These are phyloP conservation scores for Penicillium thymicola DNA, from an alignment of 2,329 filamentous ascomycete genomes.

Conservation along the genomic window DNA sequence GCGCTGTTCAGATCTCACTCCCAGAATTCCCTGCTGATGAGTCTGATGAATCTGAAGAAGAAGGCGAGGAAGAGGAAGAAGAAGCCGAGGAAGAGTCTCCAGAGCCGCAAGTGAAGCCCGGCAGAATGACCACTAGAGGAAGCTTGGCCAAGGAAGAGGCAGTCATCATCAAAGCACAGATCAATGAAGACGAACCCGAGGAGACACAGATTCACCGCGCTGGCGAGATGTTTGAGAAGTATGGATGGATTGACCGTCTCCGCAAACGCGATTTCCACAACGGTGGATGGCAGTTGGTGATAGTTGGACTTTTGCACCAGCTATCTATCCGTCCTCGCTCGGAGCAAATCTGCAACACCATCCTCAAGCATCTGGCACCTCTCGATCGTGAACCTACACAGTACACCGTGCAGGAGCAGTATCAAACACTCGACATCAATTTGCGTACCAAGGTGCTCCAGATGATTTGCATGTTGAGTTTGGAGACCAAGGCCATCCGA, in stretches of 20 bases:
- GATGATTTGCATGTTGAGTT: slow-evolving; percentile 78
- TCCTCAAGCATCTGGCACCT: slow-evolving; percentile 79
- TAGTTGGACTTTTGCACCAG: slow-evolving; percentile 82
- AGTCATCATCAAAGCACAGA: slow-evolving; percentile 62
- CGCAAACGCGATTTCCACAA: slow-evolving; percentile 79
- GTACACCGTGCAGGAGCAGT: slow-evolving; percentile 70
- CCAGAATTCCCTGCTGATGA: slow-evolving; percentile 72
- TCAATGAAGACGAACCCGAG: slow-evolving; percentile 48
- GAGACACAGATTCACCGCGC: slow-evolving; percentile 52
- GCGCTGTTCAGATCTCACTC: slow-evolving; percentile 73
- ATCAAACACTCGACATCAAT: slow-evolving; percentile 76
- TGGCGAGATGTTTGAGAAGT: slow-evolving; percentile 68
- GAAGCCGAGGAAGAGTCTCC: slow-evolving; percentile 42
- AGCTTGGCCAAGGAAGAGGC: slow-evolving; percentile 79
- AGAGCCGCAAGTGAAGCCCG: slow-evolving; percentile 66
- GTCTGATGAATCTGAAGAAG: slow-evolving; percentile 62
- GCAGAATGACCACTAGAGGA: slow-evolving; percentile 74
- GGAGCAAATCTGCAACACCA: slow-evolving; percentile 69
- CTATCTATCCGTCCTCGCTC: slow-evolving; percentile 72
- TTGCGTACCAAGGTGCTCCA: slow-evolving; percentile 75
- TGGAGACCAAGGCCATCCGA: slow-evolving; percentile 81
- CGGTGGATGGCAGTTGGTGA: slow-evolving; percentile 87
- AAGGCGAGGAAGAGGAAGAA: slow-evolving; percentile 50
- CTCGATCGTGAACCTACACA: slow-evolving; percentile 69
- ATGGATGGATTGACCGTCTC: slow-evolving; percentile 81